Base-by-base conservation (phyloP, 495 filamentous ascomycete genomes). In the Viridothelium virens region DNA sequence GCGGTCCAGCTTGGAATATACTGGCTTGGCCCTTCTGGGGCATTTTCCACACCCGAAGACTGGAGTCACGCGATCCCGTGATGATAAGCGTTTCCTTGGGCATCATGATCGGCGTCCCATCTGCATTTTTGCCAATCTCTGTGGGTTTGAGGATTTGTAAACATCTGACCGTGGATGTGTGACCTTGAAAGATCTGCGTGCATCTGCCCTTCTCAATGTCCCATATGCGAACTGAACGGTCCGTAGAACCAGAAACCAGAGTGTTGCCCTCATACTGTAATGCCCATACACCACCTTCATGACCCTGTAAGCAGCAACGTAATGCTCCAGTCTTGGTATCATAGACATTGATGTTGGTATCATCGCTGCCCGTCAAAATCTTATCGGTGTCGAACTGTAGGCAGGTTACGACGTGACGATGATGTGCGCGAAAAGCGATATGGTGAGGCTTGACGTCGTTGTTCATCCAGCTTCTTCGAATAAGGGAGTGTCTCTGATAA, bases 211-310 rank as follows among this genome's bases (percentile, higher is more conserved):
- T 87, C 72, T 92, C 88, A 68, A 99, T 97, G 75, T 99, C 92
- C 94, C 94, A 99, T 2, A 99, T 92, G 37, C 94, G 85, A 36
- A 99, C 95, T 5, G 94, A 92, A 37, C 94, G 85, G 77, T 99
- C 94, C 0, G 94, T 99, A 31, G 92, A 96, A 12, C 95, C 94
- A 39, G 94, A 99, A 2, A 99, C 94, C 31, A 99, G 78, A 12
- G 88, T 91, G 71, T 97, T 96, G 62, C 92, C 93, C 68, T 96
- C 86, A 72, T 99, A 97, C 72, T 99, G 92, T 38, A 99, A 81
- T 59, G 94, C 94, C 94, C 94, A 99, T 4, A 99, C 94, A 56
- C 94, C 94, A 56, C 94, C 94, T 72, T 99, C 95, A 73, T 99
- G 94, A 25, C 94, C 94, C 73, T 89, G 87, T 3, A 99, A 83